phyloP scores from a whole-genome alignment of 1,284 basidiomycete species.

The Phellopilus nigrolimitatus region DNA sequence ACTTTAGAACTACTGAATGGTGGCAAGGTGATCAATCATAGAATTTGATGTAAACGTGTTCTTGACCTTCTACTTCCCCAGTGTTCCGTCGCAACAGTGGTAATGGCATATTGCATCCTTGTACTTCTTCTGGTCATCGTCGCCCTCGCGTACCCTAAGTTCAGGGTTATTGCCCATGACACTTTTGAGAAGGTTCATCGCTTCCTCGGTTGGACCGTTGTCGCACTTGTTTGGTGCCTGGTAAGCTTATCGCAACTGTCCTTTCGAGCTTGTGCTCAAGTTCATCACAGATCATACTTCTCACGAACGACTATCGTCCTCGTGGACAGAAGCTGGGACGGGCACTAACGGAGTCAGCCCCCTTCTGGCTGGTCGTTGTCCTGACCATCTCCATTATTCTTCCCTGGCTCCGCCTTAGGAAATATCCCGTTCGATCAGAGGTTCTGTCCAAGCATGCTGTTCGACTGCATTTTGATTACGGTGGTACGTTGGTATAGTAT shows the following conservation, averaged over 20 bases:
- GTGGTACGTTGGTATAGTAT: constrained; percentile 32
- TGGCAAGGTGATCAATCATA: constrained; percentile 34
- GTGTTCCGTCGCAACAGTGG: constrained; percentile 45
- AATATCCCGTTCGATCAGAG: constrained; percentile 24
- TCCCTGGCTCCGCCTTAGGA: constrained; percentile 35
- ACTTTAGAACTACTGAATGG: constrained; percentile 42
- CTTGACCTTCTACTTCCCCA: constrained; percentile 23
- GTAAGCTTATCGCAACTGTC: constrained; percentile 27
- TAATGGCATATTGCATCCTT: constrained; percentile 47
- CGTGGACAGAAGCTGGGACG: constrained; percentile 24
- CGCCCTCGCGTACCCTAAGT: constrained; percentile 44
- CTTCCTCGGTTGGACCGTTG: constrained; percentile 54
- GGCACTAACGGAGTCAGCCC: constrained; percentile 25
- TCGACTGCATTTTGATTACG: constrained; percentile 35
- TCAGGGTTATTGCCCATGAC: constrained; percentile 44
- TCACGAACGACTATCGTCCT: constrained; percentile 22
- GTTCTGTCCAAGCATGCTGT: constrained; percentile 33
- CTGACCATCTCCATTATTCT: constrained; percentile 30
- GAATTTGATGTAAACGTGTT: background rate
- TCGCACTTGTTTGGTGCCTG: constrained; percentile 51
- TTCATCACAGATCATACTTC: constrained; percentile 25
- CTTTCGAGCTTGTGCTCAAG: background rate
- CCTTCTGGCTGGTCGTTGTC: constrained; percentile 34
- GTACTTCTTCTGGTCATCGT: constrained; percentile 45
- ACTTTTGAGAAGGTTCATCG: constrained; percentile 50